phyloP scores from a whole-genome alignment of 352 stramenopile genomes.

The Pythium folliculosum region DNA sequence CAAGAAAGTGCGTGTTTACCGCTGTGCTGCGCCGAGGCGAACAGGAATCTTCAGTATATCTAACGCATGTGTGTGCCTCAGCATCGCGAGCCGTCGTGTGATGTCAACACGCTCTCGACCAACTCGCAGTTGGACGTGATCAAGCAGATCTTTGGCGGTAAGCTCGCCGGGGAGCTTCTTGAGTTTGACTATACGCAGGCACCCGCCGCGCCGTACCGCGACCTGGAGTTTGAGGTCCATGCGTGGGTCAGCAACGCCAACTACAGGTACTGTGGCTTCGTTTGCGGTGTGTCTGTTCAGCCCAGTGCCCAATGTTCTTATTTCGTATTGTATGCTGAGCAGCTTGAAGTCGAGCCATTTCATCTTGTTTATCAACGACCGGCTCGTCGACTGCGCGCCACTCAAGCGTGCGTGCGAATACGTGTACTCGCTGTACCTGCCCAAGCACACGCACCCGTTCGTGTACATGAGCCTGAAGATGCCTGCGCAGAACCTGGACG shows the following conservation, averaged over 20 bases:
- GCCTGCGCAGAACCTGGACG: conserved; percentile 93
- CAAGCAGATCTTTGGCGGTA: conserved; percentile 72
- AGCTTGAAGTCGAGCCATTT: conserved; percentile 85
- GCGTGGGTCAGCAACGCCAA: conserved; percentile 88
- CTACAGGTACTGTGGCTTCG: conserved; percentile 58
- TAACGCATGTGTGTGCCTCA: conserved; percentile 20
- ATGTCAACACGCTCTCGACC: conserved; percentile 74
- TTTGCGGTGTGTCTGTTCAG: no score
- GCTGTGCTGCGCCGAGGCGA: neutral
- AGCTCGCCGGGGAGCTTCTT: conserved; percentile 63
- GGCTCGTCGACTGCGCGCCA: conserved; percentile 92
- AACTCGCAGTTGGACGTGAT: conserved; percentile 73
- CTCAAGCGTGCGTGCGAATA: conserved; percentile 94
- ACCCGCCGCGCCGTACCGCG: conserved; percentile 20
- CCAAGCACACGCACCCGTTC: conserved; percentile 95
- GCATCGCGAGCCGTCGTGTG: conserved; percentile 76
- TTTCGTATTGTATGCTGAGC: neutral
- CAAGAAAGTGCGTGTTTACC: conserved; percentile 83
- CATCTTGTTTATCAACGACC: conserved; percentile 98
- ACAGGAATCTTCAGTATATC: no score
- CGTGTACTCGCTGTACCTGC: conserved; percentile 93
- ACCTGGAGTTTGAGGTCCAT: conserved; percentile 45
- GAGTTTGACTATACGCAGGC: conserved; percentile 43
- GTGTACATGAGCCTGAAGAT: conserved; percentile 97
- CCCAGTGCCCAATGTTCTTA: no score